These are phyloP conservation scores for Hyphodiscus hymeniophilus DNA, from an alignment of 495 filamentous ascomycete genomes.

Conservation along the genomic window DNA sequence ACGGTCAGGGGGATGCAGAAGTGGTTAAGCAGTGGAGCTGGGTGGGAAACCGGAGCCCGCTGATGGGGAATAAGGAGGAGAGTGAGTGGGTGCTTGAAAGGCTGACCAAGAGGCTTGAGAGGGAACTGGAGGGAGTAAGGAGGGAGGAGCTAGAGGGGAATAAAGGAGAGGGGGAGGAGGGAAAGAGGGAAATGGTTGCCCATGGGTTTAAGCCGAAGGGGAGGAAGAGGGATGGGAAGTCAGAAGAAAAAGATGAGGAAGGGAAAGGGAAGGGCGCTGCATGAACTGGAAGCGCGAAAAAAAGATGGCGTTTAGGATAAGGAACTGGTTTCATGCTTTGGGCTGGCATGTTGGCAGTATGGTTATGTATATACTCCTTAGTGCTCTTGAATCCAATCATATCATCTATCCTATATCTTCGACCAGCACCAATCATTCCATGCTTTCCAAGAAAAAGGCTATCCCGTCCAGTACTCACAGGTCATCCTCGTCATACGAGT, in stretches of 20 bases:
- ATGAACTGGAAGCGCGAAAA: background rate
- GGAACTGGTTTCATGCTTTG: no score
- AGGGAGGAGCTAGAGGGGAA: constrained; percentile 14
- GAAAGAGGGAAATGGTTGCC: background rate
- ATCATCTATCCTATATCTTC: no score
- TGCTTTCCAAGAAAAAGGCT: background rate
- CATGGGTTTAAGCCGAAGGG: background rate
- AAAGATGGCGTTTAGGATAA: background rate
- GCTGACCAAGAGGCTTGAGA: constrained; percentile 45
- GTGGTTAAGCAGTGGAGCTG: constrained; percentile 46
- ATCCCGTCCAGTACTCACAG: background rate
- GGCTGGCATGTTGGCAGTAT: no score
- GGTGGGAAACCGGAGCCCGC: constrained; percentile 62
- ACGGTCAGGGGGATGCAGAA: constrained; percentile 15
- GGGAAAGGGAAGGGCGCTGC: background rate
- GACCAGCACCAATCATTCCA: no score
- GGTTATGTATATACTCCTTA: no score
- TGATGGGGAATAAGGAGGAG: constrained; percentile 66
- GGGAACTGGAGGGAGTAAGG: constrained; percentile 37
- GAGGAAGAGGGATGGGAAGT: background rate
- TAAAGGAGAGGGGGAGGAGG: background rate
- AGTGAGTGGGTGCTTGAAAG: constrained; percentile 73
- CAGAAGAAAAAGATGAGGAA: no score
- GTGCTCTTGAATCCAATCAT: no score
- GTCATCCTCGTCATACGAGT: constrained; percentile 38